Conservation (phyloP, 108 stramenopile species). For the Schizochytrium sp. region DNA sequence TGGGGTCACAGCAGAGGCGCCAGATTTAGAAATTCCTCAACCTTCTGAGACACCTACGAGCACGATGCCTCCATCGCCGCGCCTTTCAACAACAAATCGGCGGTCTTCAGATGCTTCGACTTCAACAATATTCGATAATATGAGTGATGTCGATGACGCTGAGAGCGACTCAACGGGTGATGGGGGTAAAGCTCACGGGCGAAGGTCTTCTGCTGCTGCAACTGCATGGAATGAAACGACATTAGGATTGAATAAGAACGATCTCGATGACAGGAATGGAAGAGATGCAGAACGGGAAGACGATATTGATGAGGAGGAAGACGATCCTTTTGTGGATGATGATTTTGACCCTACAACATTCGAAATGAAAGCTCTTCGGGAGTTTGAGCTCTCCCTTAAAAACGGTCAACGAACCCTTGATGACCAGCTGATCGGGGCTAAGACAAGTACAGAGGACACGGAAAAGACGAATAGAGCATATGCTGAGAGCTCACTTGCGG, state of each 20-base stretch:
- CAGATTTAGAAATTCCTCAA: no score
- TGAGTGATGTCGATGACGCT: no score
- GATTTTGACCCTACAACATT: background rate
- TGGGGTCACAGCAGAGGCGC: no score
- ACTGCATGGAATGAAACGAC: no score
- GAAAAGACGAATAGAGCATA: background rate
- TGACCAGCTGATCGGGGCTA: background rate
- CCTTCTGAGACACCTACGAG: no score
- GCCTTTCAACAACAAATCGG: background rate
- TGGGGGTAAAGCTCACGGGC: no score
- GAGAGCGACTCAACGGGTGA: no score
- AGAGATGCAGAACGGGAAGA: background rate
- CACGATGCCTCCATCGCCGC: no score
- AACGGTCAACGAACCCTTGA: background rate
- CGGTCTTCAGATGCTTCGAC: conserved; percentile 12
- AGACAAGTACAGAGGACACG: background rate
- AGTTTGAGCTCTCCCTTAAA: background rate
- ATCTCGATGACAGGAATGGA: no score
- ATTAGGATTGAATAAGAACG: no score
- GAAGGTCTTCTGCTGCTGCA: no score
- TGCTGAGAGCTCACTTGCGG: background rate
- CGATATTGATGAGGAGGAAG: background rate
- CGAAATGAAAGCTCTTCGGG: background rate
- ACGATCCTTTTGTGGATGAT: background rate
- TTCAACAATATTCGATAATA: background rate